Base-by-base conservation (phyloP, 116 monocot species). In the Papilionanthe hybrid region DNA sequence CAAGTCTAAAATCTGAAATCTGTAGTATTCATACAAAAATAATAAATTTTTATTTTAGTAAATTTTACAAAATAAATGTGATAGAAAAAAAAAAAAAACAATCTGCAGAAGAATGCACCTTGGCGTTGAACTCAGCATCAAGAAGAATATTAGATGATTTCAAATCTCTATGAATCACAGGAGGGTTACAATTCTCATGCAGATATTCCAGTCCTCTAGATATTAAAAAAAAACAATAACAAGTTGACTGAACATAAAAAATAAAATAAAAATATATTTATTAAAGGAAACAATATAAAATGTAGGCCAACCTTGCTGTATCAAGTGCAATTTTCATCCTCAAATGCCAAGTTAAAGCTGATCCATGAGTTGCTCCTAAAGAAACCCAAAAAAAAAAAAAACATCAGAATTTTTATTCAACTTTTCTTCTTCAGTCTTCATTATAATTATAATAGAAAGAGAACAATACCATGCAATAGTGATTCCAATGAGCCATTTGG, bases 101-200 rank as follows among this genome's bases (percentile, higher is more conserved):
- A 77, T 50, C 57, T 42, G 18, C 27, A 55, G 6, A 80, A 27
- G 10, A 13, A 55, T 27, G 13, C 74, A 91, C 92, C 92, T 95
- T 95, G 11, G 95, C 95, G 85, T 88, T 92, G 77, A 88, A 92
- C 45, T 88, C 79, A 2, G 90, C 86, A 85, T 95, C 95, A 23
- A 99, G 79, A 84, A 99, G 99, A 37, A 99, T 95, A 81, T 99
- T 99, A 22, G 99, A 99, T 80, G 93, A 99, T 79, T 95, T 99
- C 45, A 99, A 79, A 84, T 95, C 92, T 86, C 92, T 87, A 78
- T 92, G 95, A 63, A 95, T 89, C 27, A 96, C 83, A 27, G 92
- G 83, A 17, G 96, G 96, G 43, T 78, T 88, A 82, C 93, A 90
- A 48, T 88, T 84, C 87, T 96, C 96, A 69, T 96, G 96, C 49